phyloP scores from a whole-genome alignment of 371 early-diverging fungal genomes.

The Actinomortierella ambigua region DNA sequence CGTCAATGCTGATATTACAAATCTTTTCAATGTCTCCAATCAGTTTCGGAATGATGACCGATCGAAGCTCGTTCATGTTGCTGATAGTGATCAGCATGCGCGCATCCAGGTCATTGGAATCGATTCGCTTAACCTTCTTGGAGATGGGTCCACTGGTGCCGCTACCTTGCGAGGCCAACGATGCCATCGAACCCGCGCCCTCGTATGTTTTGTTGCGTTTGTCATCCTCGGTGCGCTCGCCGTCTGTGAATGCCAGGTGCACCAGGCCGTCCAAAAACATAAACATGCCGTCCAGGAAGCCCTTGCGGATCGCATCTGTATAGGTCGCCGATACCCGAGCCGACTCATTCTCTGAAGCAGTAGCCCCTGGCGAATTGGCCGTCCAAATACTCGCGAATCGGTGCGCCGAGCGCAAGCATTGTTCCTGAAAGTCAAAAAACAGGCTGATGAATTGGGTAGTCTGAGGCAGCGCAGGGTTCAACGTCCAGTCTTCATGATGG shows the following conservation, averaged over 20 bases:
- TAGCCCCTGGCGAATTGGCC: constrained; percentile 49
- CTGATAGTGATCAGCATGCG: constrained; percentile 80
- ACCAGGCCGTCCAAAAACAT: constrained; percentile 76
- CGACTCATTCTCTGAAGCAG: constrained; percentile 16
- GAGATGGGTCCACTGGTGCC: background rate
- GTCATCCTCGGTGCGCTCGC: constrained; percentile 10
- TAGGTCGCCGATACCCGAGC: constrained; percentile 40
- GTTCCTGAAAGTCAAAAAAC: constrained; percentile 76
- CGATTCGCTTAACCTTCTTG: constrained; percentile 14
- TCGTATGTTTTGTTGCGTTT: constrained; percentile 48
- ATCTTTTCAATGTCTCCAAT: constrained; percentile 71
- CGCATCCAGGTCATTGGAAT: constrained; percentile 53
- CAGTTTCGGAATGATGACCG: constrained; percentile 74
- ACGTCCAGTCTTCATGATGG: constrained; percentile 85
- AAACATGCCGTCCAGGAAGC: constrained; percentile 68
- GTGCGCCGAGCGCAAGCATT: constrained; percentile 67
- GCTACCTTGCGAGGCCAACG: constrained; percentile 47
- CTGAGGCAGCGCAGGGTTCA: constrained; percentile 75
- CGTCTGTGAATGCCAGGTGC: constrained; percentile 64
- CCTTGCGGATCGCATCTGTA: constrained; percentile 61
- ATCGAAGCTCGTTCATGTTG: constrained; percentile 76
- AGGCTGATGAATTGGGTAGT: constrained; percentile 66
- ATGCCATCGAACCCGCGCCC: constrained; percentile 47
- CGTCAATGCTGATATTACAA: constrained; percentile 63
- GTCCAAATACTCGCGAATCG: constrained; percentile 62